Conservation (phyloP, 2,329 filamentous ascomycete genomes). For the Onygenales sp. region DNA sequence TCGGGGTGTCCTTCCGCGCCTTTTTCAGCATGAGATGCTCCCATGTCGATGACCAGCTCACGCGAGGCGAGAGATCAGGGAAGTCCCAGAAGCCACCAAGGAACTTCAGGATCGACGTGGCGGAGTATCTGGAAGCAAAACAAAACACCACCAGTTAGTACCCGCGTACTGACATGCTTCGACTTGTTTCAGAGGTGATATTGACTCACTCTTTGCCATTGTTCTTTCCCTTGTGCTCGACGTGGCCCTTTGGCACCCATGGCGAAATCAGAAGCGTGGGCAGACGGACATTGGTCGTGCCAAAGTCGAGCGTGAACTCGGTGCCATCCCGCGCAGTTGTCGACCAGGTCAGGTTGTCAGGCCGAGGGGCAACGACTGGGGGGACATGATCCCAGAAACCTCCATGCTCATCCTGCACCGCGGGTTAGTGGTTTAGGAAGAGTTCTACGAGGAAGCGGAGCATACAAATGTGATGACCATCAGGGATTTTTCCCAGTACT, state of each 20-base stretch:
- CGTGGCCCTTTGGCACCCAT: constrained; percentile 15
- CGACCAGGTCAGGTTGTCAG: constrained; percentile 27
- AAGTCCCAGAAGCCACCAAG: constrained; percentile 23
- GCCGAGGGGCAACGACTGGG: constrained; percentile 23
- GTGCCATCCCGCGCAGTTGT: constrained; percentile 18
- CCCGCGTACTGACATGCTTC: not conserved
- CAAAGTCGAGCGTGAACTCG: constrained; percentile 19
- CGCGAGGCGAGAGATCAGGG: constrained; percentile 21
- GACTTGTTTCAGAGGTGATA: not conserved
- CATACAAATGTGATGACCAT: constrained; percentile 22
- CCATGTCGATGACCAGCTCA: constrained; percentile 19
- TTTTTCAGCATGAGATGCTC: constrained; percentile 19
- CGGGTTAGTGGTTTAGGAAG: no score
- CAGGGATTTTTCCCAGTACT: constrained; percentile 28
- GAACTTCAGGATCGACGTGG: constrained; percentile 23
- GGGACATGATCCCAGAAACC: constrained; percentile 29
- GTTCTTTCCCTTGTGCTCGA: constrained; percentile 21
- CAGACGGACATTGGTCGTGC: constrained; percentile 21
- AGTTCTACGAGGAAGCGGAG: not conserved
- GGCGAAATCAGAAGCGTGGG: constrained; percentile 23
- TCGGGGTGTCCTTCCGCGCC: constrained; percentile 16
- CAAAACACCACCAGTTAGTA: no score
- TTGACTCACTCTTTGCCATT: constrained; percentile 14
- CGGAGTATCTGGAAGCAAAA: constrained; percentile 15
- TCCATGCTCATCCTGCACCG: constrained; percentile 22